phyloP scores from a whole-genome alignment of 148 eudicot species.

The Dianthus caryophyllus region DNA sequence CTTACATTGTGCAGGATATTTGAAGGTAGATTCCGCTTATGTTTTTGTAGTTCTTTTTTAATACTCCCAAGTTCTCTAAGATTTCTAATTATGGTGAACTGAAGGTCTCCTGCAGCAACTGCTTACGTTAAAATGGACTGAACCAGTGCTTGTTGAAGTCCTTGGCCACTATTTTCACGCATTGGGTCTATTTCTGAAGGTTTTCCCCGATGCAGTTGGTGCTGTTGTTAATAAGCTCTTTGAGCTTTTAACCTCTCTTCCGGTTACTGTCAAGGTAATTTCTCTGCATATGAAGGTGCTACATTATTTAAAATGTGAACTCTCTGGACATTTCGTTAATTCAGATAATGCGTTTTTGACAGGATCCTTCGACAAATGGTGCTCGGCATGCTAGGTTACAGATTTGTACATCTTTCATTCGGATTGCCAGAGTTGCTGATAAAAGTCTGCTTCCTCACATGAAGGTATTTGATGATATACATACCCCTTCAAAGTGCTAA shows the following conservation, averaged over 20 bases:
- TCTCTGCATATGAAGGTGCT: background rate
- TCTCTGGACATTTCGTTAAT: conserved; percentile 1
- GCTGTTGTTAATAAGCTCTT: conserved; percentile 81
- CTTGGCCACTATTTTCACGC: conserved; percentile 91
- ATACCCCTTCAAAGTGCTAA: background rate
- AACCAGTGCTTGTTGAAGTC: conserved; percentile 70
- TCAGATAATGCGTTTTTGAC: conserved; percentile 21
- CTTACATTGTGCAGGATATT: conserved; percentile 56
- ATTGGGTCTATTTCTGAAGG: conserved; percentile 80
- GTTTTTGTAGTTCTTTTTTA: background rate
- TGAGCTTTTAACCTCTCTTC: conserved; percentile 79
- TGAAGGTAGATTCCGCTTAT: conserved; percentile 53
- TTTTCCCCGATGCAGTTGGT: conserved; percentile 75
- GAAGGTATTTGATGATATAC: conserved; percentile 51
- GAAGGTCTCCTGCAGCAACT: conserved; percentile 87
- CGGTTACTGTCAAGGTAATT: conserved; percentile 63
- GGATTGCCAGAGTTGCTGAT: conserved; percentile 87
- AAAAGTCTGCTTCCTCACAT: conserved; percentile 90
- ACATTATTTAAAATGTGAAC: background rate
- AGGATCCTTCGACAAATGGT: conserved; percentile 89
- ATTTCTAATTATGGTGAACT: conserved; percentile 26
- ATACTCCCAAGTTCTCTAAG: conserved; percentile 27
- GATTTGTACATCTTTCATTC: conserved; percentile 93
- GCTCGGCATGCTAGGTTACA: conserved; percentile 95
- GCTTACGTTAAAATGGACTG: conserved; percentile 81